Evolutionary conservation across 306 rosid genomes (phyloP).

Genomic region (Lathyrus oleraceus): DNA sequence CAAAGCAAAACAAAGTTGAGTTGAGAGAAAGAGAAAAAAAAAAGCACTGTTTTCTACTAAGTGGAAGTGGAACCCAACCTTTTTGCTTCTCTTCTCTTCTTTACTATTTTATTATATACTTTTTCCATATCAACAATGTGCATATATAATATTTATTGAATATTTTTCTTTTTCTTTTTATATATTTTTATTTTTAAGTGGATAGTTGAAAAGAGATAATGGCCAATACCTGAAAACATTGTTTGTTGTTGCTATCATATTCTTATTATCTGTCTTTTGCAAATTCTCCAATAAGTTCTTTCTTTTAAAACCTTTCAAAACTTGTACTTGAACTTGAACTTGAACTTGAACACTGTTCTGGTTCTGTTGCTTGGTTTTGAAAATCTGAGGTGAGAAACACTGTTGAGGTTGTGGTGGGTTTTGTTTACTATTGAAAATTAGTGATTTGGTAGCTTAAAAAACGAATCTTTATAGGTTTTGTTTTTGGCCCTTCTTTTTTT

Average conservation of each 20-base stretch:
- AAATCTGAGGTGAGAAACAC: slow-evolving; percentile 16
- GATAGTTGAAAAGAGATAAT: slow-evolving; percentile 64
- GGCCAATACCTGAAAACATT: slow-evolving; percentile 43
- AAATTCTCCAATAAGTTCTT: slow-evolving; percentile 48
- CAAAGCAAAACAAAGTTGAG: slow-evolving; percentile 39
- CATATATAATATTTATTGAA: slow-evolving; percentile 24
- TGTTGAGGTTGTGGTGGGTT: slow-evolving; percentile 29
- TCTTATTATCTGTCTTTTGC: slow-evolving; percentile 39
- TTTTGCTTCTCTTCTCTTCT: slow-evolving; percentile 45
- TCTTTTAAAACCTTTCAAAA: slow-evolving; percentile 29
- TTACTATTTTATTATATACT: background rate
- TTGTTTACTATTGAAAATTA: slow-evolving; percentile 23
- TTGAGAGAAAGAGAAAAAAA: background rate
- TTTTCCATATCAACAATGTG: slow-evolving; percentile 6
- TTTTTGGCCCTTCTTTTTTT: slow-evolving; percentile 49
- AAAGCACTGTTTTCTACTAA: slow-evolving; percentile 56
- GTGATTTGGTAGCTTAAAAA: slow-evolving; percentile 14
- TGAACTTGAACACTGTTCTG: slow-evolving; percentile 28
- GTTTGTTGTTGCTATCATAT: slow-evolving; percentile 44
- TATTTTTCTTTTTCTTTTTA: slow-evolving; percentile 22
- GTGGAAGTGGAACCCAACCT: slow-evolving; percentile 66
- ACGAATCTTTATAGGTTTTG: slow-evolving; percentile 60
- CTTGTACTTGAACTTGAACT: background rate
- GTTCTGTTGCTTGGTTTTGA: slow-evolving; percentile 33
- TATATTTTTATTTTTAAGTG: slow-evolving; percentile 39